These are phyloP conservation scores for Exophiala phaeomuriformis DNA, from an alignment of 2,329 filamentous ascomycete species.

Conservation along the genomic window DNA sequence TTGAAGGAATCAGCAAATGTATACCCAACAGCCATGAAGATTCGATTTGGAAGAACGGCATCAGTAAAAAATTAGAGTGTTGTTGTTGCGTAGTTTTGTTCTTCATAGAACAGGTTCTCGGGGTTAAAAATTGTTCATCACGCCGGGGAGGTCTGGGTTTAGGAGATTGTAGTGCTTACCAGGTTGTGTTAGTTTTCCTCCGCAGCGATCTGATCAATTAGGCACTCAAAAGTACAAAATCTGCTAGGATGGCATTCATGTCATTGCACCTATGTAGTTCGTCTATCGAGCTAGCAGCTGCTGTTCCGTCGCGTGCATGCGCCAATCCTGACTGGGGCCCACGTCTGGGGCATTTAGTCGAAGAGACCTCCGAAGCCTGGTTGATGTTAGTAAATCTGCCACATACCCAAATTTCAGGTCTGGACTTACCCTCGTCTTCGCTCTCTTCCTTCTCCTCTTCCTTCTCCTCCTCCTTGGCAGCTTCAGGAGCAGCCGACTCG, in stretches of 20 bases:
- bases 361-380: conserved; percentile 75
- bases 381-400: conserved; percentile 32
- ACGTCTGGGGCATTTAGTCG: conserved; percentile 42
- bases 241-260: conserved; percentile 7
- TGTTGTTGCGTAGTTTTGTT: conserved; percentile 52
- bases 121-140: conserved; percentile 65
- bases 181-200: conserved; percentile 8
- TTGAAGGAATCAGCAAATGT: conserved; percentile 8
- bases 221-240: neutral
- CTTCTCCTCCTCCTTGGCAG: conserved; percentile 51
- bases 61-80: conserved; percentile 70
- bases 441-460: conserved; percentile 61
- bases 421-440: conserved; percentile 51
- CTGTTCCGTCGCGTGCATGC: conserved; percentile 34
- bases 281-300: conserved; percentile 33
- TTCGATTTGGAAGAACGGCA: conserved; percentile 26
- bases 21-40: neutral
- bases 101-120: conserved; percentile 50
- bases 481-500: conserved; percentile 46
- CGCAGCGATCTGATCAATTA: neutral
- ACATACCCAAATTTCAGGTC: conserved; percentile 35
- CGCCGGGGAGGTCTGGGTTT: conserved; percentile 31
- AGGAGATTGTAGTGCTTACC: conserved; percentile 19
- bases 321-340: conserved; percentile 31
- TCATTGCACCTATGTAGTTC: conserved; percentile 31